phyloP scores from a whole-genome alignment of 768 basidiomycete species.

The Amanita thiersii region DNA sequence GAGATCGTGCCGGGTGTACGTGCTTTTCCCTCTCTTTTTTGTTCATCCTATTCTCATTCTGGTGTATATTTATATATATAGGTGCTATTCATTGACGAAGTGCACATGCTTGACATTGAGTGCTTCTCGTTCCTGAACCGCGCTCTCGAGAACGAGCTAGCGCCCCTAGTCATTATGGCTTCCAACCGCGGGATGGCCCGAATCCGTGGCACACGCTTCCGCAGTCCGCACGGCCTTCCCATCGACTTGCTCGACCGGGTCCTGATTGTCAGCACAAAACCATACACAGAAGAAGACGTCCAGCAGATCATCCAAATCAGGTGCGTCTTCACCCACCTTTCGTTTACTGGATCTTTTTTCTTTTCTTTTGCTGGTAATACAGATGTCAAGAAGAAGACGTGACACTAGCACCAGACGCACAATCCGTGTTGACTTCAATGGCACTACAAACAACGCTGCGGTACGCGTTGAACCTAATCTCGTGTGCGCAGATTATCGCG shows the following conservation, averaged over 20 bases:
- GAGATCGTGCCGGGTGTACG: slow-evolving; percentile 92
- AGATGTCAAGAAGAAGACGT: slow-evolving; percentile 97
- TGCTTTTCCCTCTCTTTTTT: slow-evolving; percentile 15
- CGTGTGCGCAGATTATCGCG: slow-evolving; percentile 82
- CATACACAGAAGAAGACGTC: slow-evolving; percentile 78
- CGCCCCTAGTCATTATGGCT: slow-evolving; percentile 97
- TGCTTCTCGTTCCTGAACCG: slow-evolving; percentile 99
- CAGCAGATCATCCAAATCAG: slow-evolving; percentile 90
- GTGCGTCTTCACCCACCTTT: slow-evolving; percentile 28
- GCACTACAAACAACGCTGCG: slow-evolving; percentile 85
- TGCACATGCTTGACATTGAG: slow-evolving; percentile 99
- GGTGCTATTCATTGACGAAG: slow-evolving; percentile 99
- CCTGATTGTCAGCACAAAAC: slow-evolving; percentile 89
- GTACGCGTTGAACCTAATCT: slow-evolving; percentile 92
- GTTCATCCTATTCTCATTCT: slow-evolving; percentile 3
- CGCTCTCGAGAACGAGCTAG: slow-evolving; percentile 87
- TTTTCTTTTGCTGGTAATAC: not conserved
- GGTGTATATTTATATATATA: slow-evolving; percentile 25
- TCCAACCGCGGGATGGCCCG: slow-evolving; percentile 92
- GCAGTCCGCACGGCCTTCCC: slow-evolving; percentile 91
- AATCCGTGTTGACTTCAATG: slow-evolving; percentile 80
- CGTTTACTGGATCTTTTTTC: slow-evolving; percentile 6
- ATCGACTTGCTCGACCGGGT: slow-evolving; percentile 93
- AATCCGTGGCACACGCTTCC: slow-evolving; percentile 92
- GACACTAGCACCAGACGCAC: slow-evolving; percentile 62